Evolutionary conservation across 2,329 filamentous ascomycete genomes (phyloP), one percentile per base, ranked within the genome.

Genomic region (Diatrype stigma): DNA sequence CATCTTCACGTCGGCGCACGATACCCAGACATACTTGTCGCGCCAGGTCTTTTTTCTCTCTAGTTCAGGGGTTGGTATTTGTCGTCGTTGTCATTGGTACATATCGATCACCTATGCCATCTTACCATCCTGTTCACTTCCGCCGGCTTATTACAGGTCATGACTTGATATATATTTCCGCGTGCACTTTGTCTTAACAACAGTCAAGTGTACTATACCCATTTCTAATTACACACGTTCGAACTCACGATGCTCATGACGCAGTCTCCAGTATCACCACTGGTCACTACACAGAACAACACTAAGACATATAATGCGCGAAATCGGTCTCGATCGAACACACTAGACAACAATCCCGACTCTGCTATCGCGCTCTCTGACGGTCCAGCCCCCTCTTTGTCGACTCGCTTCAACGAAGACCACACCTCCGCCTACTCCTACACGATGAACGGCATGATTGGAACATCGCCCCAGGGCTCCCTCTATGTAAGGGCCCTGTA

Each of bases 401-500:
- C 65, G 62, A 63, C 60, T 48, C 57, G 49, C 48, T 62, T 63
- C 59, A 62, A 58, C 64, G 63, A 59, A 60, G 62, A 63, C 61
- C 63, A 65, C 62, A 61, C 63, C 51, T 60, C 61, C 48, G 57
- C 60, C 38, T 65, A 66, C 47, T 58, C 56, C 45, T 58, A 63
- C 60, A 59, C 63, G 63, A 86, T 86, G 82, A 85, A 85, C 69
- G 80, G 81, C 57, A 74, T 84, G 57, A 73, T 81, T 61, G 78
- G 79, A 56, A 77, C 79, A 57, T 75, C 81, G 65, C 80, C 82
- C 53, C 77, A 77, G 54, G 81, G 83, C 67, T 83, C 85, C 65
- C 86, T 96, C 77, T 97, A 94, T 68, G 94, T 99, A 65, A 88
- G 91, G 66, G 94, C 94, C 45, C 81, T 97, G 57, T 99, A 97